A percentile compares a stretch with the other conserved stretches of the same genome.
Conservation (phyloP, 176 grass and related monocot species). For the Cenchrus purpureus region DNA sequence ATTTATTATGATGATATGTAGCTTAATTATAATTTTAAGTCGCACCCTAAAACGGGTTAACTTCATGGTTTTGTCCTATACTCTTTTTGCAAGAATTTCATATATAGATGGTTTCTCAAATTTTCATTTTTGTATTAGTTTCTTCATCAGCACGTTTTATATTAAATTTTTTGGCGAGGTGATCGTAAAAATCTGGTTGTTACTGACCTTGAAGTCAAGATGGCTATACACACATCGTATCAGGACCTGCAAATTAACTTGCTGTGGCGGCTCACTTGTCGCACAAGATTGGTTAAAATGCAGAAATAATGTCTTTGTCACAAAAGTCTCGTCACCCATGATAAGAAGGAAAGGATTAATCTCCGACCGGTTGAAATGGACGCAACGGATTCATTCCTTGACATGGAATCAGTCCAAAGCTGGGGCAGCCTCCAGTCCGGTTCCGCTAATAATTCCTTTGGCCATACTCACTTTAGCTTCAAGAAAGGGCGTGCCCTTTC, state of each 20-base stretch:
- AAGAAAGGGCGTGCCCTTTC: constrained; percentile 28
- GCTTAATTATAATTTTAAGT: background rate
- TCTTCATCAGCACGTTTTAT: background rate
- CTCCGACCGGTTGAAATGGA: background rate
- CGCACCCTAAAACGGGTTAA: too few relatives aligned
- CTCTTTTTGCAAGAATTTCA: background rate
- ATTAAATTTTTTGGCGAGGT: too few relatives aligned
- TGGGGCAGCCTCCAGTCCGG: background rate
- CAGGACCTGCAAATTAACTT: background rate
- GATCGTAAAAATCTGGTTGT: background rate
- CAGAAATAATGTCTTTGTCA: background rate
- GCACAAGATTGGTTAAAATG: background rate
- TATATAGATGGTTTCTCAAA: background rate
- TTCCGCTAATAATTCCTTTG: constrained; percentile 33
- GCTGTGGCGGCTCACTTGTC: background rate
- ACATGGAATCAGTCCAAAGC: constrained; percentile 37
- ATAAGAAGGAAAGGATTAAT: constrained; percentile 24
- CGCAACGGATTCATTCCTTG: constrained; percentile 10
- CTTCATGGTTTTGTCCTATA: background rate
- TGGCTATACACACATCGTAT: background rate
- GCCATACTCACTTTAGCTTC: constrained; percentile 8
- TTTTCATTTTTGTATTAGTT: background rate
- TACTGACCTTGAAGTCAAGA: background rate
- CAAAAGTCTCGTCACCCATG: constrained; percentile 7
- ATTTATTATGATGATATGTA: background rate